Conservation (phyloP, 352 stramenopile species). For the Elongisporangium anandrum region DNA sequence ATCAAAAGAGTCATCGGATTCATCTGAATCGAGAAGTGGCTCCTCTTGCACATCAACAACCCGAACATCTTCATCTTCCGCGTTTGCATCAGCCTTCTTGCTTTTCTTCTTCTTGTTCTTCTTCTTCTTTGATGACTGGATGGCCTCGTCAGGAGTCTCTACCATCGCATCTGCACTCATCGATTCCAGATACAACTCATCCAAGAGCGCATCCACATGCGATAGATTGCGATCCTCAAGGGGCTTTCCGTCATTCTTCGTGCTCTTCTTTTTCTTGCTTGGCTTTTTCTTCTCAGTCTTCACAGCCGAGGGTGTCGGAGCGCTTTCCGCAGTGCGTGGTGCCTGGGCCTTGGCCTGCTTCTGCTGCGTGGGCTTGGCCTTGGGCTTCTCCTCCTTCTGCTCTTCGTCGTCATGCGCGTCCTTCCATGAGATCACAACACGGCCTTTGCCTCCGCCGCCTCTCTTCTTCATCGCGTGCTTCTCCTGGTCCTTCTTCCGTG, state of each 20-base stretch:
- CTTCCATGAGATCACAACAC: slow-evolving; percentile 28
- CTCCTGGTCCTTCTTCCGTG: background rate
- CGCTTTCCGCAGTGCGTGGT: background rate
- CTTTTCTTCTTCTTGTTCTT: slow-evolving; percentile 22
- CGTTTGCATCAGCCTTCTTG: slow-evolving; percentile 2
- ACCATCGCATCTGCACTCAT: background rate
- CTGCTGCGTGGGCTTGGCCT: slow-evolving; percentile 7
- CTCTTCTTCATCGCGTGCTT: background rate
- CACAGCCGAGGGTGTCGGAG: background rate
- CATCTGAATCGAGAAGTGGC: background rate
- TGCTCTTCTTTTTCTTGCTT: slow-evolving; percentile 18
- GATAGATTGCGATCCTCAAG: background rate
- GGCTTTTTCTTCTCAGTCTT: slow-evolving; percentile 2
- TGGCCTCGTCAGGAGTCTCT: slow-evolving; percentile 2
- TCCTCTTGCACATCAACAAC: background rate
- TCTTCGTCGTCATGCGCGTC: slow-evolving; percentile 19
- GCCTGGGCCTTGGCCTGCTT: background rate
- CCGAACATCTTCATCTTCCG: background rate
- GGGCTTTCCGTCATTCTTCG: slow-evolving; percentile 3
- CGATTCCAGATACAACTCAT: background rate
- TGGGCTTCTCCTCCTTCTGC: slow-evolving; percentile 1
- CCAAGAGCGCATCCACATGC: background rate
- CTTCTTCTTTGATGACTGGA: slow-evolving; percentile 3
- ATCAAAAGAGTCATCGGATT: background rate
- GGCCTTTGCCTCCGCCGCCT: background rate